These are phyloP conservation scores for Colletotrichum sublineola DNA, from an alignment of 2,329 filamentous ascomycete genomes.

Conservation along the genomic window DNA sequence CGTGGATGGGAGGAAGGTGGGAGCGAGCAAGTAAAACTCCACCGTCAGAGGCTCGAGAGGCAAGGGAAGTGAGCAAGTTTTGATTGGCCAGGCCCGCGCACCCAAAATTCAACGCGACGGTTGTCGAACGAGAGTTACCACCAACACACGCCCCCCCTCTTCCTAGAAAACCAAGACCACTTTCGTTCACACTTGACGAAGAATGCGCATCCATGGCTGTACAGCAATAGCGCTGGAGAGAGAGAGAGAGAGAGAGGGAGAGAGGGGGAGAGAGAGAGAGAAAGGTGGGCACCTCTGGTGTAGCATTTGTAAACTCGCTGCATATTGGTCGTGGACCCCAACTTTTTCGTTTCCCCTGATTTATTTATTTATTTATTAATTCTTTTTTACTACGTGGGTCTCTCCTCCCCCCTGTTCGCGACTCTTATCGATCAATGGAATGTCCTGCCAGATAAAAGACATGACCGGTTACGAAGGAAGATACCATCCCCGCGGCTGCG, in stretches of 20 bases:
- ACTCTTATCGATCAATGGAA: not conserved
- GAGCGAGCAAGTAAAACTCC: slow-evolving; percentile 34
- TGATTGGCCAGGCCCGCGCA: slow-evolving; percentile 53
- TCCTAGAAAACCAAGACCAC: not conserved
- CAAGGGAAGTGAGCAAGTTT: slow-evolving; percentile 59
- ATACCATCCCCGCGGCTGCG: not conserved
- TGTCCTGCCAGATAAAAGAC: not conserved
- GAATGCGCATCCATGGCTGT: slow-evolving; percentile 40
- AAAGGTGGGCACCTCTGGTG: slow-evolving; percentile 26
- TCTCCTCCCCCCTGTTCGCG: not conserved
- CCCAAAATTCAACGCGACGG: slow-evolving; percentile 40
- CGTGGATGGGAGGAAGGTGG: slow-evolving; percentile 37
- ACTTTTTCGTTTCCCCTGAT: not conserved
- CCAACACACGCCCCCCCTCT: slow-evolving; percentile 10
- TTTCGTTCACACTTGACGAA: slow-evolving; percentile 19
- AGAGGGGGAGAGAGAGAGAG: not conserved
- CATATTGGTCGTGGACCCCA: not conserved
- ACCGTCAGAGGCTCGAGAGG: slow-evolving; percentile 40
- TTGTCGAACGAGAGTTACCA: slow-evolving; percentile 36
- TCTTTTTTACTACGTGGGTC: no score
- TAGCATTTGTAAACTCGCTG: slow-evolving; percentile 8
- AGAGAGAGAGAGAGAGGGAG: no score
- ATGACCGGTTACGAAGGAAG: not conserved
- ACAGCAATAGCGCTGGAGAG: slow-evolving; percentile 22
- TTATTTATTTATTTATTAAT: no score